Base-by-base conservation (phyloP, 2,329 filamentous ascomycete species). In the Aurifilum marmelostoma region DNA sequence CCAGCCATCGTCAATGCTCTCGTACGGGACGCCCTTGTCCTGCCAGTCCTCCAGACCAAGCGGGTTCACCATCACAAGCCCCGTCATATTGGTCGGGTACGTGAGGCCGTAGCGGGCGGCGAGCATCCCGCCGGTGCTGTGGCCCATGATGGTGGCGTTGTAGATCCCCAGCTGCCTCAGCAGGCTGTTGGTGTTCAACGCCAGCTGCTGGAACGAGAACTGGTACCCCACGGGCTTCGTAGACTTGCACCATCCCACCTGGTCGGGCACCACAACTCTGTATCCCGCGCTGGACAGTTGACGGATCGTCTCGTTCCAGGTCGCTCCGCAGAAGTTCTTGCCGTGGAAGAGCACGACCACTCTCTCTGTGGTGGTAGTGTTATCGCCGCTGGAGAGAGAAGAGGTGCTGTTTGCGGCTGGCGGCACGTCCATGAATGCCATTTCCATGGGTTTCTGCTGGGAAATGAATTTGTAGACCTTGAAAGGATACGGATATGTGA, bases 161-260 rank as follows among this genome's bases (percentile, higher is more conserved):
- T 41, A 61, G 18, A 68, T 61, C 1, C 29, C 62, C 29, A 68
- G 67, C 16, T 50, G 32, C 14, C 39, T 65, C 9, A 68, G 54
- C 12, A 68, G 54, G n/a, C 76, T 78, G 54, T 80, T 78, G 16
- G 84, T 87, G 77, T 87, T 87, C 72, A 78, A 78, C 1, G 83
- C 82, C 8, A 87, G 76, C 74, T 87, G 84, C 41, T 83, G 80
- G 9, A 87, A 77, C 34, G 80, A 84, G 77, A 85, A 87, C 73
- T 87, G 84, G 74, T 87, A 87, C 16, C 73, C 73, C 1, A 74
- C 73, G 0, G 84, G 83, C 75, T 87, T 87, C 34, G 82, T 80
- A 11, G 84, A 87, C 75, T 87, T 87, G 81, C 85, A 88, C 77
- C 86, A 88, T 69, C 85, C 85, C 61, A 88, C 77, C 71, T 87